Percentiles rank a stretch among this genome's conserved stretches.
Conservation (phyloP, 2,329 filamentous ascomycete genomes). For the Colletotrichum caudatum region DNA sequence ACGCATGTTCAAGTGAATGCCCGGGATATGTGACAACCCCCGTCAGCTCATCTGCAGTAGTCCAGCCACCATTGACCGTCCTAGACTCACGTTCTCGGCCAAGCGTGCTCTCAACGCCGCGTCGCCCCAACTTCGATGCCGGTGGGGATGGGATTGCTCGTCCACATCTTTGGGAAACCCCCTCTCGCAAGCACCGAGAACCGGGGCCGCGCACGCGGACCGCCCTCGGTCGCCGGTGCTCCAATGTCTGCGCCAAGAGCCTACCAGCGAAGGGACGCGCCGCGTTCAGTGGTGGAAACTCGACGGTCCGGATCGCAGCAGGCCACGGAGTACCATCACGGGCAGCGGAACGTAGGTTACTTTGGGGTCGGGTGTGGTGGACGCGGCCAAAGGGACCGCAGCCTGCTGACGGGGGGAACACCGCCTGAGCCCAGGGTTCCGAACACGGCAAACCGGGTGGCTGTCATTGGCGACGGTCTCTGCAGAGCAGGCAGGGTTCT, state of each 20-base stretch:
- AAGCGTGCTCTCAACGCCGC: background rate
- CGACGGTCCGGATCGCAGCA: constrained; percentile 4
- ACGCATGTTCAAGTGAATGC: background rate
- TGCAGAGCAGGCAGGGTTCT: constrained; percentile 29
- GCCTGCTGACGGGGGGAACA: no score
- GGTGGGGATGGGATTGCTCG: background rate
- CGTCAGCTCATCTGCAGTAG: constrained; percentile 20
- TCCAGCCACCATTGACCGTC: background rate
- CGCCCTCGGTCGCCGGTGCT: constrained; percentile 6
- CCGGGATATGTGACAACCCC: background rate
- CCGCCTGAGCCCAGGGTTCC: constrained; percentile 16
- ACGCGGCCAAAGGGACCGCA: constrained; percentile 21
- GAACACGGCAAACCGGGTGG: constrained; percentile 12
- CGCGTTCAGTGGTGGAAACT: constrained; percentile 32
- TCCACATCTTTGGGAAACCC: background rate
- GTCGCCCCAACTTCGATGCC: background rate
- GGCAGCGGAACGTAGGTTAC: background rate
- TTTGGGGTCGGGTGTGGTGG: background rate
- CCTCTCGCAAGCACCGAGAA: background rate
- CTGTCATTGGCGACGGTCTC: constrained; percentile 19
- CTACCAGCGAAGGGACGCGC: constrained; percentile 12
- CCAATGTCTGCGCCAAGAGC: constrained; percentile 18
- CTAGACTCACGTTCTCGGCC: background rate
- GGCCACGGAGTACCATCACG: background rate
- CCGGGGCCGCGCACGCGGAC: background rate